Evolutionary conservation across 331 rosid species (phyloP), one percentile per base, ranked within the genome.

Genomic region (Telfairia occidentalis): DNA sequence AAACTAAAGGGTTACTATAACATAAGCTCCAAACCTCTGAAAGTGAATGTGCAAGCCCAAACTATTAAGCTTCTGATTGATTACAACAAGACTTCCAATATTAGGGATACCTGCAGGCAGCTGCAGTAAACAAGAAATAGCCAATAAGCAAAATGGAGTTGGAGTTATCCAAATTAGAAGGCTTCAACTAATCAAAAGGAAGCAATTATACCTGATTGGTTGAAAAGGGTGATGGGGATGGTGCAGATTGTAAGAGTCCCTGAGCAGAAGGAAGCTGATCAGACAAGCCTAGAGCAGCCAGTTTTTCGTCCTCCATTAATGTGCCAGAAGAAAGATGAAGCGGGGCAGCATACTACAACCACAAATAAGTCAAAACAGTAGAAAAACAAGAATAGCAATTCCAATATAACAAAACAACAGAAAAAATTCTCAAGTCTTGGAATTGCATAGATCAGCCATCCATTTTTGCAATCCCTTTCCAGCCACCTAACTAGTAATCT

Each of bases 261-360:
- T 90, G 96, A 29, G 96, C 92, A 73, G 96, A 80, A 38, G 96
- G 92, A 58, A 86, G 89, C 67, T 87, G 97, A 88, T 95, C 98
- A 79, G 96, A 66, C 81, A 89, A 76, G 58, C 90, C 87, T 73
- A 89, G 57, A 18, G 90, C 86, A 77, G 92, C 78, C 45, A 79
- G 84, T 84, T 94, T 94, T 63, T 94, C 97, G 48, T 95, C 99
- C 77, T 95, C 99, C 81, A 87, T 85, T 84, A 90, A 73, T 29
- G 96, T 29, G 72, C 89, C 92, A 35, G 97, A 61, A 38, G 96
- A 71, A 13, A 91, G 87, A 83, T 91, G 98, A 80, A 84, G 89
- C n/a, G 96, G 91, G 29, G 90, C 69, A 69, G 86, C 92, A 84
- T 92, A 95, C 98, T 94, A 66, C 24, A 74, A 70, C 76, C 61